Base-by-base conservation (phyloP, 2,329 filamentous ascomycete species). In the Colletotrichum sp. region DNA sequence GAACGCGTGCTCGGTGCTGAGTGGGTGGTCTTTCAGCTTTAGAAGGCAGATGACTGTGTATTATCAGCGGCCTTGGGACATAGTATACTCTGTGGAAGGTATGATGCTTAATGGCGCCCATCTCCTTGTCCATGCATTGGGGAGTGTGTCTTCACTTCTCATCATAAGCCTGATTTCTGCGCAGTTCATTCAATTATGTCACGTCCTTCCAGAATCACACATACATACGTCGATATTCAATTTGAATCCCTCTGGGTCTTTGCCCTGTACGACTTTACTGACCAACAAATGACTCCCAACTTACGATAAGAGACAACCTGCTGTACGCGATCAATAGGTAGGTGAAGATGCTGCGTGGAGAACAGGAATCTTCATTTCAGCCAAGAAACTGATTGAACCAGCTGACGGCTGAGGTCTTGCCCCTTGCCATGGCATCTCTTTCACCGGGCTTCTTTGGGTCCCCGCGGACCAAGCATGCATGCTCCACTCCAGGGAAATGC, bases 401-500 rank as follows among this genome's bases (percentile, higher is more conserved):
- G 16, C 34, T 69, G 8, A 88, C 85, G 15, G 81, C 84, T 13
- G 83, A 83, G 77, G 85, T 83, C 82, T 88, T 89, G 1, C 82
- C 88, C 69, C 85, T 83, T 19, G 81, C 82, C 83, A 89, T 81
- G 0, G 82, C 88, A 57, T 83, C 81, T 57, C 82, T 80, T 81
- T 89, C 84, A 0, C 81, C 83, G 3, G 79, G 61, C 30, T 83
- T 82, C 15, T 79, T 80, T 64, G 77, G 76, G 80, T 88, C 81
- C 2, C 87, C 86, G 63, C 86, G 81, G 1, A 82, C 78, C 16
- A 85, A 78, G 78, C 85, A 89, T 4, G 80, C 83, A 81, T 91
- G 88, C 59, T 78, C 81, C 9, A 89, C 80, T 0, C 85, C 86
- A 0, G 87, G 85, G 67, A 88, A 89, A 78, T 88, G 83, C 76